Percentiles rank a stretch among this genome's conserved stretches.
These are phyloP conservation scores for Fusarium udum DNA, from an alignment of 2,329 filamentous ascomycete genomes.

Conservation along the genomic window DNA sequence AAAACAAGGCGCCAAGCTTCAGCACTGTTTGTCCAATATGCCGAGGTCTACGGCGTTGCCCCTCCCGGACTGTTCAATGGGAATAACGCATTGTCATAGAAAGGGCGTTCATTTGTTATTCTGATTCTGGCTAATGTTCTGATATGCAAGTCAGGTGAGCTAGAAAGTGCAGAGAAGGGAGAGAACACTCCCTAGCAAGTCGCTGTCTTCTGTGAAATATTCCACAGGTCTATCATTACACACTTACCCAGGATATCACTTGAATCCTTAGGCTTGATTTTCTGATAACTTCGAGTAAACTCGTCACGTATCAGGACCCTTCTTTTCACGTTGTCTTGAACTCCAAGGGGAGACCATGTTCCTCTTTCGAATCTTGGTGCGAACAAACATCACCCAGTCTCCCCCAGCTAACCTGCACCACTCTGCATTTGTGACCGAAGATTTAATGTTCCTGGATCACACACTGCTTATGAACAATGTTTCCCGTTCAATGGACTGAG, in stretches of 20 bases:
- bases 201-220: neutral
- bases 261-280: neutral
- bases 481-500: too few relatives aligned
- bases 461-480: too few relatives aligned
- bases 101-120: too few relatives aligned
- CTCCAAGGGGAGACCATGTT: neutral
- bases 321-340: neutral
- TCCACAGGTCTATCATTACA: neutral
- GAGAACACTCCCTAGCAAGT: too few relatives aligned
- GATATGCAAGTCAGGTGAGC: neutral
- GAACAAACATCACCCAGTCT: neutral
- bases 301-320: accelerated
- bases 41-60: neutral
- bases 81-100: neutral
- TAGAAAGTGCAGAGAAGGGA: neutral
- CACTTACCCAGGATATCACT: neutral
- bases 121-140: neutral
- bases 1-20: neutral
- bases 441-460: neutral
- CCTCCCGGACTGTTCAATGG: neutral
- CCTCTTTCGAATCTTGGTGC: neutral
- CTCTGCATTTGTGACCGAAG: neutral
- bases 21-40: neutral
- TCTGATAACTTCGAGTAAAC: neutral
- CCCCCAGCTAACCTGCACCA: neutral